Conservation (phyloP, 176 grass and related monocot species). For the Rhipidocladum racemiflorum region DNA sequence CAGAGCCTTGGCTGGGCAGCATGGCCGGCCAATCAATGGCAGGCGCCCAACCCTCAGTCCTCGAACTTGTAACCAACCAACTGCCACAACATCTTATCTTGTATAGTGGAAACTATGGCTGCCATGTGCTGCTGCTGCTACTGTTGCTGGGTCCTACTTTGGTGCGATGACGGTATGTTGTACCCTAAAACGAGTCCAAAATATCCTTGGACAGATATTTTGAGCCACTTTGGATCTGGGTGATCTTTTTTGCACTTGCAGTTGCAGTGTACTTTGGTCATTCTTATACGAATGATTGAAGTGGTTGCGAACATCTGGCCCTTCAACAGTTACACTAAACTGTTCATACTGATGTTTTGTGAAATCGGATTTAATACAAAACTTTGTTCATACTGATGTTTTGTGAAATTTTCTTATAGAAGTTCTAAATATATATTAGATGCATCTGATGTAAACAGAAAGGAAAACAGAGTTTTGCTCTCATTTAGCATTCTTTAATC, state of each 20-base stretch:
- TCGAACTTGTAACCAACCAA: too few species aligned
- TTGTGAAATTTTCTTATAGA: neutral
- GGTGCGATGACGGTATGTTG: too few species aligned
- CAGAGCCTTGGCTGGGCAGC: too few species aligned
- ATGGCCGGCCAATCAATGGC: too few species aligned
- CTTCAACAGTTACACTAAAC: too few species aligned
- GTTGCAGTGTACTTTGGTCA: neutral
- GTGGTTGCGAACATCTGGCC: neutral
- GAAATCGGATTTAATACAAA: neutral
- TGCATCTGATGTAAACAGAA: slow-evolving; percentile 17
- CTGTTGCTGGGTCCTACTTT: too few species aligned
- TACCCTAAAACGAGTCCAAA: too few species aligned
- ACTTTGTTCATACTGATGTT: neutral
- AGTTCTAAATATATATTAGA: neutral
- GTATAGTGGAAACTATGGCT: too few species aligned
- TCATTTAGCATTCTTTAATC: neutral
- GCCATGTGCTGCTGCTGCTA: too few species aligned
- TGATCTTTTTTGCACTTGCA: neutral
- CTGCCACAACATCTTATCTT: too few species aligned
- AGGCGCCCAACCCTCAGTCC: too few species aligned
- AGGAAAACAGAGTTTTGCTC: neutral
- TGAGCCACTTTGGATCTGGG: neutral
- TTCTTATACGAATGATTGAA: neutral
- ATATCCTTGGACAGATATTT: neutral
- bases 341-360: too few species aligned